Conservation (phyloP, 306 rosid species). For the Hylodesmum podocarpum region DNA sequence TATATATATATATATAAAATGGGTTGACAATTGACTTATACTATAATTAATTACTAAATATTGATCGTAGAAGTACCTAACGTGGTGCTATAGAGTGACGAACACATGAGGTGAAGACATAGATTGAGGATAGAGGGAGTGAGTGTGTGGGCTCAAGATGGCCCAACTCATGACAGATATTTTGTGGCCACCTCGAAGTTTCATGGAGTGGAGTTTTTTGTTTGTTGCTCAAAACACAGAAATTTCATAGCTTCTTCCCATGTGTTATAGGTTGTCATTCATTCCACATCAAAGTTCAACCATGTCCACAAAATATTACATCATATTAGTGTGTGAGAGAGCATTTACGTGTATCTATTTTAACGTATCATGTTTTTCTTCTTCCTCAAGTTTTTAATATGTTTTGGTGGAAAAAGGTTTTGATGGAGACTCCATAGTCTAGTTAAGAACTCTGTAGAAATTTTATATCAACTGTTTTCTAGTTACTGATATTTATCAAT, state of each 20-base stretch:
- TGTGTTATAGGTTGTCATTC: neutral
- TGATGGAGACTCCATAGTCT: neutral
- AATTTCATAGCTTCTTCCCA: slow-evolving; percentile 8
- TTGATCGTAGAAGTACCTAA: no score
- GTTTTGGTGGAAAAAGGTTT: neutral
- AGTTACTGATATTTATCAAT: neutral
- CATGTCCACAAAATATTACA: slow-evolving; percentile 12
- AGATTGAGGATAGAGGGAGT: neutral
- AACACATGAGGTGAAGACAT: neutral
- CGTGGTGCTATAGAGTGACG: no score
- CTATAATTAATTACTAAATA: no score
- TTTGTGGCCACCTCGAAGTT: slow-evolving; percentile 30
- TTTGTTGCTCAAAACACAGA: neutral
- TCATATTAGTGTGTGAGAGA: neutral
- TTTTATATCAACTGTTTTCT: neutral
- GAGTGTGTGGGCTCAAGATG: neutral
- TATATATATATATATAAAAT: no score
- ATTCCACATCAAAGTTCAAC: slow-evolving; percentile 13
- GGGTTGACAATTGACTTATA: no score
- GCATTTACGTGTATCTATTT: slow-evolving; percentile 28
- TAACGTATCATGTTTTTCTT: slow-evolving; percentile 9
- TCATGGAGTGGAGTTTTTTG: slow-evolving; percentile 3
- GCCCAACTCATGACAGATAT: neutral
- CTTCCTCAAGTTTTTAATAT: neutral
- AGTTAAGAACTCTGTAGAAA: neutral